A percentile compares a stretch with the other conserved stretches of the same genome.
These are phyloP conservation scores for Candida palmyrensis DNA, from an alignment of 805 yeast species.

Conservation along the genomic window DNA sequence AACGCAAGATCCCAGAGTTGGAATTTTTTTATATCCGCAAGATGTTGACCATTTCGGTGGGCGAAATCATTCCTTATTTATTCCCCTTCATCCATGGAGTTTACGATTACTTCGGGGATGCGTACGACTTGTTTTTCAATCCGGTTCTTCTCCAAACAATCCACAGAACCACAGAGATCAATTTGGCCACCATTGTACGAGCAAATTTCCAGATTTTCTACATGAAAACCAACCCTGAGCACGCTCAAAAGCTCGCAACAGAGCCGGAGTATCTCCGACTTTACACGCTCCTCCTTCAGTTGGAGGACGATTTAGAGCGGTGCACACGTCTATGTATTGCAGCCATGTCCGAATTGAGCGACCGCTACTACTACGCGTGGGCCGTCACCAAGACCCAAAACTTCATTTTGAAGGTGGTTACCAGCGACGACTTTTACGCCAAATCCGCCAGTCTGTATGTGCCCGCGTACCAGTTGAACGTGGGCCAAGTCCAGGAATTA, in stretches of 20 bases:
- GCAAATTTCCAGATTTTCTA: conserved; percentile 4
- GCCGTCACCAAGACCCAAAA: conserved; percentile 50
- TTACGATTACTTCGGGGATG: conserved; percentile 14
- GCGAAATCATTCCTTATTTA: conserved; percentile 22
- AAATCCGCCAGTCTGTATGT: neutral
- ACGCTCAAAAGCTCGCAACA: conserved; percentile 3
- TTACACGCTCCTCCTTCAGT: neutral
- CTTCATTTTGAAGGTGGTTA: conserved; percentile 30
- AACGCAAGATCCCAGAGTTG: conserved; percentile 18
- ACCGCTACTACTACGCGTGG: conserved; percentile 54
- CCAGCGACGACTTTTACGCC: conserved; percentile 17
- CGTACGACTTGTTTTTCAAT: conserved; percentile 24
- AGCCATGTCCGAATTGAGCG: conserved; percentile 34
- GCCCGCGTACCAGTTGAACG: conserved; percentile 6
- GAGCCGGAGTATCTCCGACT: conserved; percentile 3
- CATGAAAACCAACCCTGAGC: conserved; percentile 1
- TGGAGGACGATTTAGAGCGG: conserved; percentile 6
- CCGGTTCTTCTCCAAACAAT: conserved; percentile 25
- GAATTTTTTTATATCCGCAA: conserved; percentile 29
- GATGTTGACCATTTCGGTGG: conserved; percentile 13
- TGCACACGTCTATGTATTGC: conserved; percentile 9
- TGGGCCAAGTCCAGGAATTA: conserved; percentile 13
- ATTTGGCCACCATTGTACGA: conserved; percentile 6
- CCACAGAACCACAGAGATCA: conserved; percentile 28
- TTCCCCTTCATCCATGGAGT: conserved; percentile 15